phyloP scores from a whole-genome alignment of 352 stramenopile species.

The Pythium rhizo-oryzae region DNA sequence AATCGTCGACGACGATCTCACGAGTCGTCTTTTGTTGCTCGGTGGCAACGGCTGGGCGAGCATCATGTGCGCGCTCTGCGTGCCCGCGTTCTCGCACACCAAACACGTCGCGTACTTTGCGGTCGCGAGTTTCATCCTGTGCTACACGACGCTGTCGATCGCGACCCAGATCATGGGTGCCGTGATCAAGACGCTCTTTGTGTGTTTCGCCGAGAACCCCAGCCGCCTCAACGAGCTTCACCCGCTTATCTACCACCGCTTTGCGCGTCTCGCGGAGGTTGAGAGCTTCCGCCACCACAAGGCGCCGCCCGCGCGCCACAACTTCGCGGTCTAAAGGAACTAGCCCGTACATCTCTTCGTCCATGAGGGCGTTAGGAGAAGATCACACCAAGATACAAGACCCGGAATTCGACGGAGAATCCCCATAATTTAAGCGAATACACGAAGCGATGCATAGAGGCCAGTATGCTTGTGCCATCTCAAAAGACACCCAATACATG shows the following conservation, averaged over 20 bases:
- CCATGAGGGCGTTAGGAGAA: neutral
- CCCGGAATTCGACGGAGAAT: neutral
- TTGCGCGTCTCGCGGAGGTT: conserved; percentile 80
- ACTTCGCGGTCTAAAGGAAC: conserved; percentile 7
- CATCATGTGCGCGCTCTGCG: conserved; percentile 69
- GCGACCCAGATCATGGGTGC: conserved; percentile 71
- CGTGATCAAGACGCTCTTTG: conserved; percentile 87
- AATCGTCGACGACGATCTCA: conserved; percentile 86
- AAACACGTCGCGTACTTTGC: conserved; percentile 74
- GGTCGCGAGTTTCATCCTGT: conserved; percentile 71
- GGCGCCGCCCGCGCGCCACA: conserved; percentile 24
- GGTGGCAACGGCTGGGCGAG: conserved; percentile 80
- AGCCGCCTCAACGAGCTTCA: conserved; percentile 77
- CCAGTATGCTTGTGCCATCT: too few relatives aligned
- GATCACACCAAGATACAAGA: too few relatives aligned
- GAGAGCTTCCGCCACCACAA: conserved; percentile 86
- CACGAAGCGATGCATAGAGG: neutral
- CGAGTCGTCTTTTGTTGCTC: conserved; percentile 74
- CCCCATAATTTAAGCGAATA: neutral
- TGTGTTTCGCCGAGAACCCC: conserved; percentile 87
- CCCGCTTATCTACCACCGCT: conserved; percentile 87
- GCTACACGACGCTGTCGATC: conserved; percentile 82
- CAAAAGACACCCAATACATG: too few relatives aligned
- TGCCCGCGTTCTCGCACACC: conserved; percentile 56
- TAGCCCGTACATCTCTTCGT: neutral